These are phyloP conservation scores for Cytospora piceae DNA, from an alignment of 2,329 filamentous ascomycete species.

Conservation along the genomic window DNA sequence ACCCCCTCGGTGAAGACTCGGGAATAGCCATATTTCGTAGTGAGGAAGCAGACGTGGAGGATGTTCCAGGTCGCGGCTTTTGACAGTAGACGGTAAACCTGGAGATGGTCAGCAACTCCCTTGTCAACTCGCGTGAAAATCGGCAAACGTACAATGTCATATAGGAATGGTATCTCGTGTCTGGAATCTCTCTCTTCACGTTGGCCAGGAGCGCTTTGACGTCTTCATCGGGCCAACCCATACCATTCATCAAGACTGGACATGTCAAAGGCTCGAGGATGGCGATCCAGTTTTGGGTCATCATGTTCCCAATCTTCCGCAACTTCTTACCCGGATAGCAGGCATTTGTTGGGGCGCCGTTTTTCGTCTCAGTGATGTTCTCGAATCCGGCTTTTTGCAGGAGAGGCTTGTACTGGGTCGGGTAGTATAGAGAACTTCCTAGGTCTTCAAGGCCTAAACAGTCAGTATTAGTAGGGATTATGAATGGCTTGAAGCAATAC, in stretches of 20 bases:
- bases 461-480: constrained; percentile 25
- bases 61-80: constrained; percentile 35
- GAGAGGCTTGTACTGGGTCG: constrained; percentile 34
- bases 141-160: constrained; percentile 36
- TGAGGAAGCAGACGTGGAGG: constrained; percentile 28
- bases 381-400: constrained; percentile 36
- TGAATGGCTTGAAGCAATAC: constrained; percentile 15
- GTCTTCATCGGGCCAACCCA: constrained; percentile 36
- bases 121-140: neutral
- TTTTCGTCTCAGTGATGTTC: constrained; percentile 36
- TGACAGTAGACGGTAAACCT: constrained; percentile 39
- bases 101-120: constrained; percentile 8
- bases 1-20: neutral
- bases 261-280: constrained; percentile 36
- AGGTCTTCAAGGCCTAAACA: constrained; percentile 35
- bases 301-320: constrained; percentile 38
- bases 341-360: constrained; percentile 37
- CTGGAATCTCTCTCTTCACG: constrained; percentile 35
- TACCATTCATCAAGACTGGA: constrained; percentile 32
- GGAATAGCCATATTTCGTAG: constrained; percentile 5
- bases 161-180: constrained; percentile 37
- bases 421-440: constrained; percentile 40
- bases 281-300: constrained; percentile 36
- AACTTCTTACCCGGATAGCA: constrained; percentile 39
- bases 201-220: constrained; percentile 34